These are phyloP conservation scores for Starmerella vitae DNA, from an alignment of 805 yeast genomes.

Conservation along the genomic window DNA sequence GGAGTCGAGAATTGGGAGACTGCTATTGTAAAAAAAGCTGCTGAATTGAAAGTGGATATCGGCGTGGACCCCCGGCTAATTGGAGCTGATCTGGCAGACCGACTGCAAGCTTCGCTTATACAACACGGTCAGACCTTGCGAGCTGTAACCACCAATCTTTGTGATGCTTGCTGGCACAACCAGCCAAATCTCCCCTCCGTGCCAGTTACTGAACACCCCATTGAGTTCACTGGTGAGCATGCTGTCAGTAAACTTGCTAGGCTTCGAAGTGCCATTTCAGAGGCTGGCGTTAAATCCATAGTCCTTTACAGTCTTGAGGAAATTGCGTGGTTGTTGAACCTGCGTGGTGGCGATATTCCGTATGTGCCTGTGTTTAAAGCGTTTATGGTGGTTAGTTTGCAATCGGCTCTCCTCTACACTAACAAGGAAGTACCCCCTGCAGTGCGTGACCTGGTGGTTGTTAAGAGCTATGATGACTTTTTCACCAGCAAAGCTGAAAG, in stretches of 20 bases:
- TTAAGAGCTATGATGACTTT: slow-evolving; percentile 7
- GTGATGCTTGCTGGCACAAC: slow-evolving; percentile 68
- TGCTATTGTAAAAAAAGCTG: slow-evolving; percentile 50
- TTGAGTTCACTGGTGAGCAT: slow-evolving; percentile 51
- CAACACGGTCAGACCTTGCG: slow-evolving; percentile 32
- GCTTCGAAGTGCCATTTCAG: slow-evolving; percentile 23
- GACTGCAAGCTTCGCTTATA: slow-evolving; percentile 20
- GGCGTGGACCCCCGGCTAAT: slow-evolving; percentile 78
- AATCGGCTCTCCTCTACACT: slow-evolving; percentile 38
- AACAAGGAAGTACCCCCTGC: slow-evolving; percentile 24
- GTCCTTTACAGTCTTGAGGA: slow-evolving; percentile 67
- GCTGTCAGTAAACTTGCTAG: slow-evolving; percentile 43
- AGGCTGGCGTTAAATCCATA: slow-evolving; percentile 30
- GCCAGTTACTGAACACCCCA: slow-evolving; percentile 38
- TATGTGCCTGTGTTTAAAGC: slow-evolving; percentile 80
- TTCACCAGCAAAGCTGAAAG: background rate
- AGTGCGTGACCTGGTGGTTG: background rate
- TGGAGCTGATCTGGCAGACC: slow-evolving; percentile 25
- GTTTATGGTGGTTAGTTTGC: slow-evolving; percentile 38
- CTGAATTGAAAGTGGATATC: slow-evolving; percentile 35
- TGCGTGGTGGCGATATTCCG: slow-evolving; percentile 71
- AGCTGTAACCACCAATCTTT: slow-evolving; percentile 47
- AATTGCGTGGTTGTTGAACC: slow-evolving; percentile 78
- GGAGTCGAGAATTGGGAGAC: slow-evolving; percentile 66
- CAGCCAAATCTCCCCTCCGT: slow-evolving; percentile 46